Conservation (phyloP, 2,329 filamentous ascomycete species). For the Phialemonium atrogriseum region DNA sequence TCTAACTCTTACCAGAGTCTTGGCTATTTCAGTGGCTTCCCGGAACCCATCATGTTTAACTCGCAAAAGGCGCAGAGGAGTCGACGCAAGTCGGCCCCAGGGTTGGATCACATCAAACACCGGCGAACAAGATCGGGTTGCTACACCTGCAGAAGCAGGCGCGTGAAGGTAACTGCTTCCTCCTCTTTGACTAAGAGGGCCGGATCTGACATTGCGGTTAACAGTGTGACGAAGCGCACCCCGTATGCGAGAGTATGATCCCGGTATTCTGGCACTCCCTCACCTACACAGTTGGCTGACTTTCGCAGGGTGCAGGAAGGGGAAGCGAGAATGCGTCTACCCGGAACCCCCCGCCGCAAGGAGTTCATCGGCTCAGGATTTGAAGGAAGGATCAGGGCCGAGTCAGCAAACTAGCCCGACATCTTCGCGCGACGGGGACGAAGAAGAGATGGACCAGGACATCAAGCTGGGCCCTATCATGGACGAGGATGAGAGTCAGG, state of each 20-base stretch:
- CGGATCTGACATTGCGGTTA: conserved; percentile 1
- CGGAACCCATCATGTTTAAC: conserved; percentile 40
- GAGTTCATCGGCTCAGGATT: conserved; percentile 20
- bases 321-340: conserved; percentile 82
- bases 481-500: conserved; percentile 36
- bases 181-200: conserved; percentile 7
- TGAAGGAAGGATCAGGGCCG: conserved; percentile 26
- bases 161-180: conserved; percentile 59
- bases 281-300: too few relatives aligned
- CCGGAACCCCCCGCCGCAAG: conserved; percentile 57
- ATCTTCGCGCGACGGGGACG: conserved; percentile 47
- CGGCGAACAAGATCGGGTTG: conserved; percentile 89
- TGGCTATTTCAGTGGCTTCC: conserved; percentile 41
- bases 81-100: conserved; percentile 42
- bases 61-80: conserved; percentile 38
- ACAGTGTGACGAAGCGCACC: conserved; percentile 84
- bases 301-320: conserved; percentile 73
- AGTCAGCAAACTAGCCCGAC: conserved; percentile 39
- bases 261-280: neutral
- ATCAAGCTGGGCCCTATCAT: conserved; percentile 42
- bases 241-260: conserved; percentile 68
- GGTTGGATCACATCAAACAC: conserved; percentile 75
- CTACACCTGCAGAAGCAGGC: conserved; percentile 78
- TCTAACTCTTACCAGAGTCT: conserved; percentile 36
- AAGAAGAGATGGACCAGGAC: conserved; percentile 35